Evolutionary conservation across 257 asterid species (phyloP).

Genomic region (Solanum stenotomum): DNA sequence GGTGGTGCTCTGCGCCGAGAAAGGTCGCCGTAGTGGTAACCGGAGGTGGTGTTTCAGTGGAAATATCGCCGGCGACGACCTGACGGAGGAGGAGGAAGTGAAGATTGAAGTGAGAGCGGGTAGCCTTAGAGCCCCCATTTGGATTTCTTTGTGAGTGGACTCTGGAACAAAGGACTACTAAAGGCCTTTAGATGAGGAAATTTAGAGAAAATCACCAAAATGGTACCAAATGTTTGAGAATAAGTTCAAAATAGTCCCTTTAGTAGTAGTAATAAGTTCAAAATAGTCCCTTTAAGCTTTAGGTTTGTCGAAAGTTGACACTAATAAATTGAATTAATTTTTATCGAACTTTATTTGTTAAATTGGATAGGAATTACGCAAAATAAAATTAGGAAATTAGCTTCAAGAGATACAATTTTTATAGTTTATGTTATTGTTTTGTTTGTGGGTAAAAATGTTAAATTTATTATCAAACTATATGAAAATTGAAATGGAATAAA

Average conservation of each 20-base stretch:
- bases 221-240: neutral
- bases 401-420: neutral
- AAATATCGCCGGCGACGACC: slow-evolving; percentile 25
- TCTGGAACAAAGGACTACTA: neutral
- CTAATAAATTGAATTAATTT: neutral
- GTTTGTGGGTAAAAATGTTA: neutral
- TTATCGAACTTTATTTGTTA: neutral
- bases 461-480: neutral
- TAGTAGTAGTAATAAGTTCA: neutral
- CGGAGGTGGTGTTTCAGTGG: slow-evolving; percentile 18
- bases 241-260: neutral
- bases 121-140: slow-evolving; percentile 75
- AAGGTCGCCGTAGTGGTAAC: slow-evolving; percentile 36
- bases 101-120: slow-evolving; percentile 58
- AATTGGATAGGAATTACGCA: neutral
- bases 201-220: neutral
- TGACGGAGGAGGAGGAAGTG: slow-evolving; percentile 10
- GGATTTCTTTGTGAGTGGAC: neutral
- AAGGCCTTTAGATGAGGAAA: neutral
- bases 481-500: neutral
- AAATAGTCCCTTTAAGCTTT: neutral
- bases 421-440: neutral
- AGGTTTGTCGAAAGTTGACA: neutral
- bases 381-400: neutral
- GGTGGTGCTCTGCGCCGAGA: slow-evolving; percentile 50